Evolutionary conservation across 768 basidiomycete genomes (phyloP).

Genomic region (Tephrocybe sp.): DNA sequence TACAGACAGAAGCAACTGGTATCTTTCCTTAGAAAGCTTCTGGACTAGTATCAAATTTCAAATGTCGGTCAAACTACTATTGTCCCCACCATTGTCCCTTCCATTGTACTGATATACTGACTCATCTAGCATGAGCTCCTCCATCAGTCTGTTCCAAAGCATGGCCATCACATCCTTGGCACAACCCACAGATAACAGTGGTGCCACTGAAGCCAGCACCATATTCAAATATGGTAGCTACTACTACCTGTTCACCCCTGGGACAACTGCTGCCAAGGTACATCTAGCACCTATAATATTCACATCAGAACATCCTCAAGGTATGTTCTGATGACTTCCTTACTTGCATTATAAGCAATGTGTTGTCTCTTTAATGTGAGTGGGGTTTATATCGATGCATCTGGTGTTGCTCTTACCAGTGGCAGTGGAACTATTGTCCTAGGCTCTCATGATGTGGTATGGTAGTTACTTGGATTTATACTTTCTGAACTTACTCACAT

Average conservation of each 20-base stretch:
- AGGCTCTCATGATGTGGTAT: constrained; percentile 40
- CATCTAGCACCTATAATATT: constrained; percentile 58
- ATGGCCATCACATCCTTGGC: constrained; percentile 42
- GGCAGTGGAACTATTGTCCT: constrained; percentile 58
- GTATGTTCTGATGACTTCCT: too few relatives aligned
- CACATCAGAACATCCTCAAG: constrained; percentile 50
- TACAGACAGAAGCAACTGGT: constrained; percentile 38
- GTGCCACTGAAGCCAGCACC: constrained; percentile 50
- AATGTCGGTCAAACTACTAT: background rate
- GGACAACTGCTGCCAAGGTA: constrained; percentile 53
- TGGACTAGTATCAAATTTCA: constrained; percentile 53
- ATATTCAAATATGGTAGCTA: constrained; percentile 44
- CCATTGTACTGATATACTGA: too few relatives aligned
- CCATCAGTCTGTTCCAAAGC: constrained; percentile 41
- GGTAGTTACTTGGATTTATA: constrained; percentile 7
- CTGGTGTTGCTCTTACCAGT: constrained; percentile 40
- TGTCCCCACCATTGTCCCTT: background rate
- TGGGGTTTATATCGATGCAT: constrained; percentile 47
- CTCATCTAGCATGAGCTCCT: constrained; percentile 30
- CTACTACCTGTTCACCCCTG: constrained; percentile 60
- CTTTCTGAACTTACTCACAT: too few relatives aligned
- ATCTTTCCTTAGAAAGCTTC: constrained; percentile 52
- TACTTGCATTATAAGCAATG: too few relatives aligned
- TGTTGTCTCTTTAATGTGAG: constrained; percentile 33
- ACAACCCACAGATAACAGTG: constrained; percentile 39